A percentile compares a stretch with the other conserved stretches of the same genome.
Evolutionary conservation across 2,329 filamentous ascomycete species (phyloP).

Genomic region (Fusarium ramigenum): DNA sequence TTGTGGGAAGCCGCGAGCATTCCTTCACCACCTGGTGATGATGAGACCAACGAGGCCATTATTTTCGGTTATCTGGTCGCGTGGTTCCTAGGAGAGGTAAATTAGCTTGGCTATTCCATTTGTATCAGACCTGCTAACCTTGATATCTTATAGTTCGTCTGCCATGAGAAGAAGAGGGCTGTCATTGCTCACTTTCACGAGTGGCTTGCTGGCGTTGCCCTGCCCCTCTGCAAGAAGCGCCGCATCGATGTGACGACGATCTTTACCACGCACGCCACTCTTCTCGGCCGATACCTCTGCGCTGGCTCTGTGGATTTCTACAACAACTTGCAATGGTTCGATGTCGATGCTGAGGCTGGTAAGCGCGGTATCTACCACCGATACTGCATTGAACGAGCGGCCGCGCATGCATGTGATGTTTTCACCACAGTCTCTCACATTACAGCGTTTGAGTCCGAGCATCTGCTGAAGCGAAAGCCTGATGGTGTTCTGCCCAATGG

Average conservation of each 20-base stretch:
- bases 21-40: slow-evolving; percentile 89
- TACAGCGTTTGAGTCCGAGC: slow-evolving; percentile 97
- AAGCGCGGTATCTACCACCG: slow-evolving; percentile 99
- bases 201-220: slow-evolving; percentile 93
- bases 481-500: slow-evolving; percentile 97
- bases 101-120: slow-evolving; percentile 34
- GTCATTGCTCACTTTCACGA: slow-evolving; percentile 99
- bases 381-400: slow-evolving; percentile 96
- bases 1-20: slow-evolving; percentile 94
- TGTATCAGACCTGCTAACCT: slow-evolving; percentile 20
- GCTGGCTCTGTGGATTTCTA: slow-evolving; percentile 99
- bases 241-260: slow-evolving; percentile 97
- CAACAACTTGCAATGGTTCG: slow-evolving; percentile 97
- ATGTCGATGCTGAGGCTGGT: slow-evolving; percentile 94
- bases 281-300: slow-evolving; percentile 94
- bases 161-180: slow-evolving; percentile 88
- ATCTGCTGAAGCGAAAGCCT: slow-evolving; percentile 95
- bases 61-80: slow-evolving; percentile 97
- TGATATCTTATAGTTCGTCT: slow-evolving; percentile 75
- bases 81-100: slow-evolving; percentile 97
- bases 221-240: slow-evolving; percentile 91
- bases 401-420: slow-evolving; percentile 91
- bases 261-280: slow-evolving; percentile 96
- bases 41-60: slow-evolving; percentile 97
- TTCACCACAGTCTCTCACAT: slow-evolving; percentile 99